Evolutionary conservation across 2,329 filamentous ascomycete genomes (phyloP).

Genomic region (Berkeleyomyces basicola): DNA sequence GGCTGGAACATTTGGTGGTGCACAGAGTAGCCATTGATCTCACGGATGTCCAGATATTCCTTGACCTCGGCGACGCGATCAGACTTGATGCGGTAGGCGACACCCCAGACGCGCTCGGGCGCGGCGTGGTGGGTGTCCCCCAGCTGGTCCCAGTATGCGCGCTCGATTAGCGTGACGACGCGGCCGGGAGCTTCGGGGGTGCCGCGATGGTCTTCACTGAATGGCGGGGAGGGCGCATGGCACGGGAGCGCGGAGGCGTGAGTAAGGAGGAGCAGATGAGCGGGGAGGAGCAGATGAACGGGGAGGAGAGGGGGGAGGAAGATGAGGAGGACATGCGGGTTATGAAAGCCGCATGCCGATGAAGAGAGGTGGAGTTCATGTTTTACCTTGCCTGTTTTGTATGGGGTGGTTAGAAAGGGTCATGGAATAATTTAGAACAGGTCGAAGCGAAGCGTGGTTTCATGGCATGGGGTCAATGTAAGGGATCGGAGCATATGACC

Average conservation of each 20-base stretch:
- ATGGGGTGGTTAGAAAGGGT: background rate
- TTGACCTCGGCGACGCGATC: conserved; percentile 64
- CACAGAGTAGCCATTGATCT: conserved; percentile 94
- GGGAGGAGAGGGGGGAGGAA: background rate
- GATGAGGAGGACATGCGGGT: background rate
- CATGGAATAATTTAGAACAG: background rate
- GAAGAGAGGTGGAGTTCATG: background rate
- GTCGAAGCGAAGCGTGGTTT: background rate
- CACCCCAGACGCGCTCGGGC: conserved; percentile 66
- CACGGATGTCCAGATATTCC: conserved; percentile 82
- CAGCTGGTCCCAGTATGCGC: conserved; percentile 64
- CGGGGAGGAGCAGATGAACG: background rate
- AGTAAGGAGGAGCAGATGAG: background rate
- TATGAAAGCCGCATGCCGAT: too few relatives aligned
- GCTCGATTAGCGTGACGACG: conserved; percentile 83
- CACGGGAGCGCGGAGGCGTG: background rate
- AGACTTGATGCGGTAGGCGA: conserved; percentile 69
- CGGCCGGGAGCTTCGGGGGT: conserved; percentile 76
- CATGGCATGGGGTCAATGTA: background rate
- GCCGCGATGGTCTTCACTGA: conserved; percentile 86
- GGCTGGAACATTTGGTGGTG: conserved; percentile 77
- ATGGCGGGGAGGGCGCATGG: background rate
- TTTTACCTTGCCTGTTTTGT: conserved; percentile 1
- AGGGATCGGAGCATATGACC: background rate
- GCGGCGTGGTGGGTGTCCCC: conserved; percentile 47